These are phyloP conservation scores for Coemansia sp. DNA, from an alignment of 192 early-diverging fungal species.

Conservation along the genomic window DNA sequence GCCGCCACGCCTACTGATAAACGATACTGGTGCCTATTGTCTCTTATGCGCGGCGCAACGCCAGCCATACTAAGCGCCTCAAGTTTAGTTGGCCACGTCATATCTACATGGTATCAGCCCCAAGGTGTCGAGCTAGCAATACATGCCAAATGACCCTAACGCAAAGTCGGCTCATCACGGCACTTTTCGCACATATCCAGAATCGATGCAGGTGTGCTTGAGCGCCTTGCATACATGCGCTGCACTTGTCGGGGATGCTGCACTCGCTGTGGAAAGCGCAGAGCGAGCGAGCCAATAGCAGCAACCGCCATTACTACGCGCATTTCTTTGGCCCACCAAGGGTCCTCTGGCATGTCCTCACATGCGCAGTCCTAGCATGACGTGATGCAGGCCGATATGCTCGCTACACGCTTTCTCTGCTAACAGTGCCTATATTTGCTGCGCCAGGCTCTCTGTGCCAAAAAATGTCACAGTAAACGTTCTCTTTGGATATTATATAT, in stretches of 20 bases:
- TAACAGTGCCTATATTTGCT: slow-evolving; percentile 10
- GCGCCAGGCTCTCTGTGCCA: slow-evolving; percentile 5
- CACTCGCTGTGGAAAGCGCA: background rate
- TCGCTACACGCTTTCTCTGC: background rate
- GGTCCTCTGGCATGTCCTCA: background rate
- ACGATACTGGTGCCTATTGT: background rate
- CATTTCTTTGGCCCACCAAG: background rate
- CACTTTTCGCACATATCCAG: slow-evolving; percentile 13
- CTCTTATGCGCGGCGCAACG: background rate
- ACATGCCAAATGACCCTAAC: background rate
- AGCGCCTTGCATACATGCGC: slow-evolving; percentile 11
- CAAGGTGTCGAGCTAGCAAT: background rate
- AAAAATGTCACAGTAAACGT: background rate
- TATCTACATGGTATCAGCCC: background rate
- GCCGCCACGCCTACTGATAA: slow-evolving; percentile 7
- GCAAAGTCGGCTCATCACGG: background rate
- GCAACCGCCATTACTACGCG: background rate
- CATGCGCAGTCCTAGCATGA: slow-evolving; percentile 18
- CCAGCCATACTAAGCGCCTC: slow-evolving; percentile 1
- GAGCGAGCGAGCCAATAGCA: background rate
- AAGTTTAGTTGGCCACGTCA: background rate
- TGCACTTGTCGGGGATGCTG: slow-evolving; percentile 1
- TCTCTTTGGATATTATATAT: background rate
- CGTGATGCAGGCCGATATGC: slow-evolving; percentile 14
- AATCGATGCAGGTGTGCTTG: slow-evolving; percentile 7